These are phyloP conservation scores for Sphenostylis stenocarpa DNA, from an alignment of 306 rosid genomes.

Conservation along the genomic window DNA sequence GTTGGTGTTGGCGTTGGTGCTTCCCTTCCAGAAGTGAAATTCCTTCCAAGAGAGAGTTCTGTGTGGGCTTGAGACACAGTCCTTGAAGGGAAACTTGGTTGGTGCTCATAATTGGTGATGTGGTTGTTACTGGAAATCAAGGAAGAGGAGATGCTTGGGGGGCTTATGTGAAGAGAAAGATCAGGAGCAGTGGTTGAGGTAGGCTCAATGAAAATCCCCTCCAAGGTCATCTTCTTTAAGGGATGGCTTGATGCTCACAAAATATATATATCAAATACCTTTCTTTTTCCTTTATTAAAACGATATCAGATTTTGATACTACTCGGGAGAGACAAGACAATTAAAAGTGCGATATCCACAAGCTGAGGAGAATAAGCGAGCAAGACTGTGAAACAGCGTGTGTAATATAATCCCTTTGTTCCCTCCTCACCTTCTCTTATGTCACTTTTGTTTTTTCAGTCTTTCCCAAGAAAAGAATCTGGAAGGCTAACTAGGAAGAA, in stretches of 20 bases:
- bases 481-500: constrained; percentile 25
- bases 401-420: background rate
- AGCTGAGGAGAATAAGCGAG: background rate
- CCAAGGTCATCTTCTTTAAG: constrained; percentile 73
- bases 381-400: too few relatives aligned
- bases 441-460: background rate
- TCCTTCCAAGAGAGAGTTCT: constrained; percentile 76
- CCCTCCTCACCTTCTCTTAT: background rate
- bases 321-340: constrained; percentile 2
- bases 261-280: background rate
- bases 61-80: constrained; percentile 49
- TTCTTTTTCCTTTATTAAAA: constrained; percentile 27
- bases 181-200: constrained; percentile 56
- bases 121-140: constrained; percentile 26
- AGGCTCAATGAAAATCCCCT: constrained; percentile 76
- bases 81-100: background rate
- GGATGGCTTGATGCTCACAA: constrained; percentile 1
- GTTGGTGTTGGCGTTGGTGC: background rate
- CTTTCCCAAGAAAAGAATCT: constrained; percentile 40
- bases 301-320: constrained; percentile 14
- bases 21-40: constrained; percentile 15
- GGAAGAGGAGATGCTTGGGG: constrained; percentile 49
- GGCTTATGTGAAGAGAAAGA: constrained; percentile 91
- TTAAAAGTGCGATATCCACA: constrained; percentile 42
- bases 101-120: constrained; percentile 24